Percentiles rank a stretch among this genome's conserved stretches.
phyloP scores from a whole-genome alignment of 1,139 yeast genomes.

The Magnusiomyces ingens region DNA sequence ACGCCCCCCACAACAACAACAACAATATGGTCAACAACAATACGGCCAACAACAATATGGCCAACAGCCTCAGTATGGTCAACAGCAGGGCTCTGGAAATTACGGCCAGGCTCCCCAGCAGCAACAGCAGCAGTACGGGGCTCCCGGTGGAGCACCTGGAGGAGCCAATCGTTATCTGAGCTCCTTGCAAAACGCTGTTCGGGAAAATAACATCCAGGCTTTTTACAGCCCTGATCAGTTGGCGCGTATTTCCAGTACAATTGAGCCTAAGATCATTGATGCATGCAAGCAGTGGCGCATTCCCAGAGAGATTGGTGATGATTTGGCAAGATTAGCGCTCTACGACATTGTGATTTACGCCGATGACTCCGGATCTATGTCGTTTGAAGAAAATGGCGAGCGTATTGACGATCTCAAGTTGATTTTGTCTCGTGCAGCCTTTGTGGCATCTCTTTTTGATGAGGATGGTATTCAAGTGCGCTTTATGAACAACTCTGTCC shows the following conservation, averaged over 20 bases:
- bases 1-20: background rate
- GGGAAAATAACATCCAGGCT: conserved; percentile 27
- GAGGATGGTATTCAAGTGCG: conserved; percentile 30
- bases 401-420: conserved; percentile 31
- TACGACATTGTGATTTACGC: conserved; percentile 30
- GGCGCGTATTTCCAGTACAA: conserved; percentile 25
- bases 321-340: conserved; percentile 28
- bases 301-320: conserved; percentile 29
- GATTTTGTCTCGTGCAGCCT: conserved; percentile 27
- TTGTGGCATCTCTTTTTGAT: conserved; percentile 29
- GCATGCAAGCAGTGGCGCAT: conserved; percentile 26
- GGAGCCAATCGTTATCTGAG: conserved; percentile 16
- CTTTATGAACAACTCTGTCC: conserved; percentile 27
- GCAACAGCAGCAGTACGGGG: background rate
- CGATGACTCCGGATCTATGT: conserved; percentile 34
- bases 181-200: conserved; percentile 24
- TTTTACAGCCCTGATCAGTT: conserved; percentile 30
- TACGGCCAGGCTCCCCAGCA: conserved; percentile 15
- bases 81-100: background rate
- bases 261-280: conserved; percentile 22
- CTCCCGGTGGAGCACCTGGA: background rate
- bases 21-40: too few relatives aligned
- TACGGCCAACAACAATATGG: conserved; percentile 8
- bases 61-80: conserved; percentile 9
- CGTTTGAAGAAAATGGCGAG: conserved; percentile 32